Evolutionary conservation across 1,139 yeast species (phyloP), one percentile per base, ranked within the genome.

Genomic region (Geotrichum citri-aurantii): DNA sequence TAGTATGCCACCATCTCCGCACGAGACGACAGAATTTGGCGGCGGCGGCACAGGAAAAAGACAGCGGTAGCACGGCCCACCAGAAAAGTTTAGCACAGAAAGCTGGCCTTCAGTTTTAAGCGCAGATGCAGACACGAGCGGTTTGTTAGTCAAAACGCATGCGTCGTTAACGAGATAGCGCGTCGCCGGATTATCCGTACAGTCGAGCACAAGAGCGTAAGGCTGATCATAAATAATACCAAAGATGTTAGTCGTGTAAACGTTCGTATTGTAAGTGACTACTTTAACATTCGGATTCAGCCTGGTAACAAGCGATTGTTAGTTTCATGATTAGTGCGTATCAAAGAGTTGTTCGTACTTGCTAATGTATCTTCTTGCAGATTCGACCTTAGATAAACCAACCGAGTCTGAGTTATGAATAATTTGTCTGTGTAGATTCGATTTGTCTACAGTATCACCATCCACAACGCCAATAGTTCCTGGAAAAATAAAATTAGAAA

Each of bases 51-150:
- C 76, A 0, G 99, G 98, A 66, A 88, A 90, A 71, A 92, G 84
- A 69, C 99, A 95, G 63, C 99, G 77, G 69, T 95, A 95, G 70
- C 99, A 95, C 0, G 99, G 99, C 0, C 97, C 97, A 3, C 65
- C 63, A 44, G 78, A 75, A 67, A 78, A 90, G 70, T 92, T 90
- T 61, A 90, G 75, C 0, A 93, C 80, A 0, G 91, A 78, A 44
- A 95, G 73, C 69, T 95, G 99, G 3, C 99, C 99, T 64, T 93
- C 98, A 0, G 96, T 81, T 65, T 86, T 86, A 59, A 95, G 77
- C 0, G 99, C 98, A 0, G 97, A 88, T 0, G 96, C 99, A 31
- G 97, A 88, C 0, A 95, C 86, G 0, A 95, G 80, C 0, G 97
- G 85, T 59, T 82, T 83, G 0, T 83, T 81, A 1, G 81, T 69